Conservation (phyloP, 768 basidiomycete species). For the Calvatia gigantea region DNA sequence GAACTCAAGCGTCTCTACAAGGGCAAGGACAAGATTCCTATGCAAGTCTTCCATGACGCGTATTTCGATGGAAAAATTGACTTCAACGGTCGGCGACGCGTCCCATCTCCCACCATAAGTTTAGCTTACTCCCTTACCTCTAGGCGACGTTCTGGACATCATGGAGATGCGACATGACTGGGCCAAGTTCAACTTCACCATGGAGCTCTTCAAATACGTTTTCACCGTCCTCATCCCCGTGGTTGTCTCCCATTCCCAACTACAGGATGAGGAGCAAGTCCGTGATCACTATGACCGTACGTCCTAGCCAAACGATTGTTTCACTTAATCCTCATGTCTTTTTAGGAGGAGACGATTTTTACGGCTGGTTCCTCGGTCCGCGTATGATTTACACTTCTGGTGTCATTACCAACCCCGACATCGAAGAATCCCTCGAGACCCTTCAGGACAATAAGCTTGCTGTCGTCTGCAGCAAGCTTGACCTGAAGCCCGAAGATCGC, state of each 20-base stretch:
- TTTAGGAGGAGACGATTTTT: slow-evolving; percentile 91
- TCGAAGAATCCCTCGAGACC: slow-evolving; percentile 82
- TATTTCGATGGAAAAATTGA: slow-evolving; percentile 97
- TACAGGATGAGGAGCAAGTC: slow-evolving; percentile 94
- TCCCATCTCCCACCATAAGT: slow-evolving; percentile 9
- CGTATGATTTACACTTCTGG: slow-evolving; percentile 99
- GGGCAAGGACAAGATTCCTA: slow-evolving; percentile 90
- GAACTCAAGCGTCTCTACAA: slow-evolving; percentile 78
- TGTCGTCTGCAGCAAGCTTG: slow-evolving; percentile 91
- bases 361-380: slow-evolving; percentile 92
- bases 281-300: slow-evolving; percentile 92
- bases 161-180: slow-evolving; percentile 96
- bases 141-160: slow-evolving; percentile 91
- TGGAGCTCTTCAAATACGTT: slow-evolving; percentile 92
- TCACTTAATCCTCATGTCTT: neutral
- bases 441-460: slow-evolving; percentile 98
- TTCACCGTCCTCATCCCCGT: slow-evolving; percentile 87
- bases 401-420: slow-evolving; percentile 66
- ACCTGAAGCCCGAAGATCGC: slow-evolving; percentile 81
- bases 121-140: slow-evolving; percentile 8
- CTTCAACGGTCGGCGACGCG: slow-evolving; percentile 68
- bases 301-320: slow-evolving; percentile 20
- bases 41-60: slow-evolving; percentile 97
- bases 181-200: slow-evolving; percentile 88
- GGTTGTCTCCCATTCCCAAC: slow-evolving; percentile 85